Percentiles rank a stretch among this genome's conserved stretches.
Evolutionary conservation across 176 grass and related monocot species (phyloP).

Genomic region (Pontederia paniculata): DNA sequence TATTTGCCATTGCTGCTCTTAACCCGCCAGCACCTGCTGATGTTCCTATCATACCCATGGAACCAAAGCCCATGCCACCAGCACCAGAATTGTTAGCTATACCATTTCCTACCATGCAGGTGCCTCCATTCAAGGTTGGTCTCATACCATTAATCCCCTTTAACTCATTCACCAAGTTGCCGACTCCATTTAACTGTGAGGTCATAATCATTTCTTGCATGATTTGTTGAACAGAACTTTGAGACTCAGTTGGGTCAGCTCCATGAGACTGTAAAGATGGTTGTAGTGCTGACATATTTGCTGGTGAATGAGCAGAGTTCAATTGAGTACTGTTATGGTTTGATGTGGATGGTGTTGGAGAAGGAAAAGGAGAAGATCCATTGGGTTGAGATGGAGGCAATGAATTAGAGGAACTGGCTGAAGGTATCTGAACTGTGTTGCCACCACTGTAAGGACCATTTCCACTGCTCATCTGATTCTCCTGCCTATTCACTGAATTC

Average conservation of each 20-base stretch:
- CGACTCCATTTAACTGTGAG: constrained; percentile 14
- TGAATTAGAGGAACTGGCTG: constrained; percentile 23
- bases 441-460: constrained; percentile 2
- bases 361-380: constrained; percentile 5
- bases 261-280: constrained; percentile 6
- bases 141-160: constrained; percentile 2
- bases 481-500: constrained; percentile 18
- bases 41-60: not conserved
- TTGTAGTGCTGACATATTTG: constrained; percentile 6
- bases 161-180: not conserved
- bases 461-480: constrained; percentile 1
- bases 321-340: constrained; percentile 10
- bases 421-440: constrained; percentile 15
- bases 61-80: constrained; percentile 11
- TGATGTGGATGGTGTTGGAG: constrained; percentile 5
- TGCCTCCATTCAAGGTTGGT: not conserved
- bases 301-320: constrained; percentile 9
- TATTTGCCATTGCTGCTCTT: constrained; percentile 19
- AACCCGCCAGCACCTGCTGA: not conserved
- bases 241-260: constrained; percentile 10
- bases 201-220: constrained; percentile 27
- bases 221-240: constrained; percentile 17
- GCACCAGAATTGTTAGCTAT: constrained; percentile 4
- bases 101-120: constrained; percentile 16
- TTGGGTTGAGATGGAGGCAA: constrained; percentile 16